Conservation (phyloP, 306 rosid species). For the Quercus ilex region DNA sequence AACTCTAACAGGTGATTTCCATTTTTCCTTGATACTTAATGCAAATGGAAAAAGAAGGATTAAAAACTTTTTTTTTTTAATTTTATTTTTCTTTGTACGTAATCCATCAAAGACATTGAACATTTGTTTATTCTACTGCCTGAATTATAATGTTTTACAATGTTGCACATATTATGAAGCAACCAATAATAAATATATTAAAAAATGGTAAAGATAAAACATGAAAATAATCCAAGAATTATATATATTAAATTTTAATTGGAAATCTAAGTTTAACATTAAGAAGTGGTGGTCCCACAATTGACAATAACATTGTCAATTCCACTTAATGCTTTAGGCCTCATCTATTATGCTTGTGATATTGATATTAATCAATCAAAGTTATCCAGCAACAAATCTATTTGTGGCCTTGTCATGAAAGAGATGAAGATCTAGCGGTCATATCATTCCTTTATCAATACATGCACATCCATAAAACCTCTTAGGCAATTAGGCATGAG, state of each 20-base stretch:
- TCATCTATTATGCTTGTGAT: too few species aligned
- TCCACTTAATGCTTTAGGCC: too few species aligned
- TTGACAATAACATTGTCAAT: too few species aligned
- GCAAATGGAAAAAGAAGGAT: not conserved
- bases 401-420: too few species aligned
- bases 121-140: too few species aligned
- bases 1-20: constrained; percentile 72
- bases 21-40: not conserved
- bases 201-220: not conserved
- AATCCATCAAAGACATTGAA: not conserved
- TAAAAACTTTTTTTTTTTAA: not conserved
- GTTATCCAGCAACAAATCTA: not conserved
- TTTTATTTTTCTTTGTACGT: not conserved
- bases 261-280: too few species aligned
- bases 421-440: too few species aligned
- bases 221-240: too few species aligned
- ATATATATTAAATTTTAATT: too few species aligned
- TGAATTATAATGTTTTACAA: not conserved
- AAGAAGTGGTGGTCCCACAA: not conserved
- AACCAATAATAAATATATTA: not conserved
- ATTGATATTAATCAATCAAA: not conserved
- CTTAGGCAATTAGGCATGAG: not conserved
- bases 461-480: too few species aligned
- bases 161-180: not conserved
- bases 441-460: too few species aligned